A percentile compares a stretch with the other conserved stretches of the same genome.
phyloP scores from a whole-genome alignment of 352 stramenopile species.

The Aphanomyces astaci region DNA sequence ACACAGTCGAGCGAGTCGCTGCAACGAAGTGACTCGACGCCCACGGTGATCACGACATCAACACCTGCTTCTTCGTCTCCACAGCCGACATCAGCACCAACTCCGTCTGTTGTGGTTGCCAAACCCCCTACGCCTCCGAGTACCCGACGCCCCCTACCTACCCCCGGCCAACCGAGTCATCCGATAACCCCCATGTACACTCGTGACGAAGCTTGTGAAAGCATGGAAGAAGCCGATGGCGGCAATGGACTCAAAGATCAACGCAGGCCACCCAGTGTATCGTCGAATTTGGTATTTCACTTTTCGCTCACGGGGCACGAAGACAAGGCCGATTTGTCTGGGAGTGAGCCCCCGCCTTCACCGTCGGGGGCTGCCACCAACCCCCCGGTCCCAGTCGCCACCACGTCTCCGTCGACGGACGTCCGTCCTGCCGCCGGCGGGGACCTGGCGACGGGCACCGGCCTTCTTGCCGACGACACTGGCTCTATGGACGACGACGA shows the following conservation, averaged over 20 bases:
- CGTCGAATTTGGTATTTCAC: background rate
- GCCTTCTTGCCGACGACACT: no score
- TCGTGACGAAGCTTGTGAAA: constrained; percentile 71
- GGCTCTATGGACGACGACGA: constrained; percentile 30
- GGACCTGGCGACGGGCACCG: no score
- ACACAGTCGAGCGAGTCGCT: no score
- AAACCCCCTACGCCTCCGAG: background rate
- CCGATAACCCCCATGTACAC: constrained; percentile 24
- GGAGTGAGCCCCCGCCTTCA: no score
- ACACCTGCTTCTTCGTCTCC: no score
- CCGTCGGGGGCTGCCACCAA: no score
- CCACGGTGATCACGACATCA: no score
- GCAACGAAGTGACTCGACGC: no score
- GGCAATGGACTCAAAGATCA: background rate
- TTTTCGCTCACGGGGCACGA: constrained; percentile 10
- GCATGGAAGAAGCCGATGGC: constrained; percentile 53
- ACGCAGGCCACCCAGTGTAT: background rate
- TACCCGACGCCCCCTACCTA: background rate
- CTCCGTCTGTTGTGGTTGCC: no score
- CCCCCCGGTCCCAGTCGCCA: no score
- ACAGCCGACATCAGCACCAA: no score
- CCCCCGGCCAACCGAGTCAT: background rate
- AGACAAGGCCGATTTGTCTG: background rate
- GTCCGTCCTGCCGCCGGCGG: no score
- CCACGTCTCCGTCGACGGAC: constrained; percentile 17